Base-by-base conservation (phyloP, 108 stramenopile species). In the Skeletonema marinoi region DNA sequence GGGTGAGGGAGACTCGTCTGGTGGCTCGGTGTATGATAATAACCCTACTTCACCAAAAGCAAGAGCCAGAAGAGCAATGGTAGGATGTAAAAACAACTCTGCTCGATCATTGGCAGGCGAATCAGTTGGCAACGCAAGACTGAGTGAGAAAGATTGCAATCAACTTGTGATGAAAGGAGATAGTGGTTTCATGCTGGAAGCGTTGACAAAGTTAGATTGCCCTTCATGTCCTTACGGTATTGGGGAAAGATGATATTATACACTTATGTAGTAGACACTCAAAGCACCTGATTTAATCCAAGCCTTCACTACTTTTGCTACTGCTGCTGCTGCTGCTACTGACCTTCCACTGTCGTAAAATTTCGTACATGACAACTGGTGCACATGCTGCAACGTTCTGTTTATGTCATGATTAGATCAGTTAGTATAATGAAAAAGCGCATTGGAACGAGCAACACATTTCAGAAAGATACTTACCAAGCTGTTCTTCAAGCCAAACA, bases 351-450 rank as follows among this genome's bases (percentile, higher is more conserved):
- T 95, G 94, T 56, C 92, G 78, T 29, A 95, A 36, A 25, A 92
- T 82, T 62, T 95, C 94, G 77, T 89, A 95, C 75, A 94, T 81
- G 5, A 95, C 91, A 29, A 95, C 86, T 19, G 96, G 92, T 50
- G 96, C 96, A 84, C 89, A 89, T 10, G 91, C 90, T 3, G 96
- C 93, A 62, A 97, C 90, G 73, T 97, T 97, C 39, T 39, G 10
- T 39, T 36, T 36, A 4, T n/a, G 35, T 7, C 35, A 36, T 39
- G 39, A 39, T 10, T 10, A 39, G 2, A 11, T 39, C 39, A 39
- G 39, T 11, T 39, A 39, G 39, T 39, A 39, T 9, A 7, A 39
- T 39, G 5, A 3, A 3, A 39, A 39, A 11, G 39, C 39, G 39
- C 10, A 33, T 4, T 33, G 33, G 33, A 33, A 33, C 33, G 33